These are phyloP conservation scores for Cercospora sp. DNA, from an alignment of 2,329 filamentous ascomycete species.

Conservation along the genomic window DNA sequence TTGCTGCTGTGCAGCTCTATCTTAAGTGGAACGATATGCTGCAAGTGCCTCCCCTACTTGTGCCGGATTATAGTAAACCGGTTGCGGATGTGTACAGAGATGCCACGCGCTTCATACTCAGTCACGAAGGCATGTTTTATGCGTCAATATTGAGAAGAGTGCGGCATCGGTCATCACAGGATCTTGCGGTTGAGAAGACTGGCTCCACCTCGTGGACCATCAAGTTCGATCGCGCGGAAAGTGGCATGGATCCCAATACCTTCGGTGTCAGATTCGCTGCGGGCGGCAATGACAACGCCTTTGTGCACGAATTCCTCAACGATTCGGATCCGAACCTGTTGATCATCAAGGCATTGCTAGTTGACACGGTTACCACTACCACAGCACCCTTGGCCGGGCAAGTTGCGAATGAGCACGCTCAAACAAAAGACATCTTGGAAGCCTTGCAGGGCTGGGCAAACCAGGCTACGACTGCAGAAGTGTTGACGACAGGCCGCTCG, in stretches of 20 bases:
- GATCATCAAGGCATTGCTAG: not conserved
- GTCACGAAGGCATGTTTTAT: too few species aligned
- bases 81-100: not conserved
- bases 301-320: not conserved
- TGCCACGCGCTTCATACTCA: not conserved
- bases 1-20: not conserved
- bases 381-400: too few species aligned
- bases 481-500: too few species aligned
- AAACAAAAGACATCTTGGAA: too few species aligned
- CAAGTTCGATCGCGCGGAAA: not conserved
- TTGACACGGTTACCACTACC: not conserved
- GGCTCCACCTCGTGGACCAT: not conserved
- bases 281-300: too few species aligned
- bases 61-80: not conserved
- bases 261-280: too few species aligned
- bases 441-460: too few species aligned
- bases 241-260: too few species aligned
- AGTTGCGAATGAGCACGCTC: too few species aligned
- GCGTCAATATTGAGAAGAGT: too few species aligned
- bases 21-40: not conserved
- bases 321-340: not conserved
- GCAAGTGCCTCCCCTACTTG: not conserved
- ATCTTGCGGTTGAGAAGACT: not conserved
- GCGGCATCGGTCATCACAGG: not conserved
- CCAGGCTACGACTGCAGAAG: too few species aligned